These are phyloP conservation scores for Stevia rebaudiana DNA, from an alignment of 140 eudicot genomes.

Conservation along the genomic window DNA sequence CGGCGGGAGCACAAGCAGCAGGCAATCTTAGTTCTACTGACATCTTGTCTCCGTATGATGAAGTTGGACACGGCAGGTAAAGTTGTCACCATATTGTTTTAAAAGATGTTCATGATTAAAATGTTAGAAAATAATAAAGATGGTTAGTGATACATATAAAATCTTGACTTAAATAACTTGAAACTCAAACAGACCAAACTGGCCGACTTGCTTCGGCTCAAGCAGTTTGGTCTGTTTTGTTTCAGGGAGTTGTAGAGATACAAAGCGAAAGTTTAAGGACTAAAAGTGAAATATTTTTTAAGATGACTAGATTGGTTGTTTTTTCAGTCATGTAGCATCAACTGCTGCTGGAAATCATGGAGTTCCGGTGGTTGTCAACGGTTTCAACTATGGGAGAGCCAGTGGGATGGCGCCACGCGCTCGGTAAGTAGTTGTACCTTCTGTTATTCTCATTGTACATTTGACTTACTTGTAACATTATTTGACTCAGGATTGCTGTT, in stretches of 20 bases:
- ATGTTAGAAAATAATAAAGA: no score
- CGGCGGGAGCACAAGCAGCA: slow-evolving; percentile 70
- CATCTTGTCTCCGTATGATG: slow-evolving; percentile 83
- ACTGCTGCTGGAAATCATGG: slow-evolving; percentile 92
- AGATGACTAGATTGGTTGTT: slow-evolving; percentile 10
- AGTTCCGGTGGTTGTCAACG: slow-evolving; percentile 88
- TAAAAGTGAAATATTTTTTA: no score
- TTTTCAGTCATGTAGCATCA: slow-evolving; percentile 87
- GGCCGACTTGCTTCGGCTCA: no score
- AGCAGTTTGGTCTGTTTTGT: no score
- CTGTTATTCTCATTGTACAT: background rate
- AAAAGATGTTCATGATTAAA: no score
- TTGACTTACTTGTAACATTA: slow-evolving; percentile 9
- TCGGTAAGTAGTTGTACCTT: slow-evolving; percentile 33
- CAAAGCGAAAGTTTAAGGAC: no score
- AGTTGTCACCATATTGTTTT: background rate
- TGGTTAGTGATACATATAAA: no score
- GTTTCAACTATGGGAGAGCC: slow-evolving; percentile 80
- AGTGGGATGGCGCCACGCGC: slow-evolving; percentile 99
- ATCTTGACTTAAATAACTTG: no score
- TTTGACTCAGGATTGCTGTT: slow-evolving; percentile 73
- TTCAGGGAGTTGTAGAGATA: no score
- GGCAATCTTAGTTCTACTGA: slow-evolving; percentile 55
- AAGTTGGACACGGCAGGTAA: slow-evolving; percentile 96
- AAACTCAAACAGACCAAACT: no score